Conservation (phyloP, 2,329 filamentous ascomycete genomes). For the Apiospora sp. region DNA sequence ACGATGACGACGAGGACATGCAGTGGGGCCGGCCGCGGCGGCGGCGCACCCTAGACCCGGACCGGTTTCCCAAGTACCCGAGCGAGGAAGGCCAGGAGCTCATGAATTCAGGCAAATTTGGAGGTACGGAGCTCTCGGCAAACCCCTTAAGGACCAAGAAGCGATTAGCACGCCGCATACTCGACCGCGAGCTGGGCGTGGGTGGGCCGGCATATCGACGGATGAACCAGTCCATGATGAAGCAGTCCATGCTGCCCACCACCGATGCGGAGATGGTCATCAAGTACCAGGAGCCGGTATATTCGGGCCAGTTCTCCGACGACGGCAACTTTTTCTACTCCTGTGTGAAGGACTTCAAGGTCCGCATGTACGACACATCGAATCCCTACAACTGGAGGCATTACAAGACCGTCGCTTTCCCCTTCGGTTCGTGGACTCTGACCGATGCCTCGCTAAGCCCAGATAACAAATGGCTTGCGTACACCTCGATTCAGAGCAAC, state of each 20-base stretch:
- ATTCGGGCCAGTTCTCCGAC: conserved; percentile 95
- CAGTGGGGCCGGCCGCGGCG: conserved; percentile 54
- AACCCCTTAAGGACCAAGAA: conserved; percentile 61
- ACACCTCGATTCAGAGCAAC: conserved; percentile 84
- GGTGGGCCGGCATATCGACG: conserved; percentile 66
- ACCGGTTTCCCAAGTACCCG: conserved; percentile 82
- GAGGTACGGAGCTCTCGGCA: conserved; percentile 60
- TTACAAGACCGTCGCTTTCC: conserved; percentile 89
- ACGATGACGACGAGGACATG: conserved; percentile 44
- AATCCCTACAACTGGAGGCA: conserved; percentile 96
- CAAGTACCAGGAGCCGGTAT: conserved; percentile 85
- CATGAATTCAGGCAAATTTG: conserved; percentile 86
- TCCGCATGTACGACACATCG: conserved; percentile 96
- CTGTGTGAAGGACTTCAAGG: conserved; percentile 89
- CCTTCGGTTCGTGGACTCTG: conserved; percentile 92
- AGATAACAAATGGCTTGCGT: conserved; percentile 91
- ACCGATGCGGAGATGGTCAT: conserved; percentile 85
- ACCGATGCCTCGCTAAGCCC: conserved; percentile 92
- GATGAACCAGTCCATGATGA: conserved; percentile 70
- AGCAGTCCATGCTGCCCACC: conserved; percentile 78
- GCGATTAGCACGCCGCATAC: conserved; percentile 72
- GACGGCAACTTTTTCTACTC: conserved; percentile 98
- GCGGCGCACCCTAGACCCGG: conserved; percentile 53
- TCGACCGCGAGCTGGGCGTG: conserved; percentile 84
- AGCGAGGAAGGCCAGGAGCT: conserved; percentile 78